A percentile compares a stretch with the other conserved stretches of the same genome.
Conservation (phyloP, 2,329 filamentous ascomycete species). For the Monosporascus sp. region DNA sequence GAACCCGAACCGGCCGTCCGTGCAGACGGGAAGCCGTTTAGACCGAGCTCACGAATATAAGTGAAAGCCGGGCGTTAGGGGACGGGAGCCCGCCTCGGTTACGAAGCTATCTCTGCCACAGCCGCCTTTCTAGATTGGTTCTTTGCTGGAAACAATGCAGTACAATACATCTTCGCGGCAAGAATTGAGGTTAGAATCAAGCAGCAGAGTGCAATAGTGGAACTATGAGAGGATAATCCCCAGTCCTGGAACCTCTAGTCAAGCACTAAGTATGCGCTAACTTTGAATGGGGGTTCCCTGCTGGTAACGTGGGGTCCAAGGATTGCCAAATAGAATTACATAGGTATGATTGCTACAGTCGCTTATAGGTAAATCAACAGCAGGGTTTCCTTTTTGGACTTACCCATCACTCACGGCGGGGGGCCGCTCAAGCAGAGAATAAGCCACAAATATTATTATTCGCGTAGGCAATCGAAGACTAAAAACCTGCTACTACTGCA, state of each 20-base stretch:
- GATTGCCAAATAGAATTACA: background rate
- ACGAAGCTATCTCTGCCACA: background rate
- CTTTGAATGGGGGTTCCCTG: background rate
- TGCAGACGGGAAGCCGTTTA: background rate
- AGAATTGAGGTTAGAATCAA: background rate
- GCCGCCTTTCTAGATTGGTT: background rate
- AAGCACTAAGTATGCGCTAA: background rate
- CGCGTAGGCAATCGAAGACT: no score
- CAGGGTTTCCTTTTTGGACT: no score
- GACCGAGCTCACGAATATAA: background rate
- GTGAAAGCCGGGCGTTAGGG: background rate
- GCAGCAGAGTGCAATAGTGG: background rate
- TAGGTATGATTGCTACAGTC: background rate
- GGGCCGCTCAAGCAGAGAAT: no score
- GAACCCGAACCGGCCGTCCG: background rate
- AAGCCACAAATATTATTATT: no score
- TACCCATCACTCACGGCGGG: no score
- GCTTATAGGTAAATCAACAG: background rate
- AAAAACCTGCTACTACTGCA: no score
- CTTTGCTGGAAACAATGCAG: no score
- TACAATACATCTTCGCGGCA: no score
- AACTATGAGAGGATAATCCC: background rate
- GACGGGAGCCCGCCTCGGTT: no score
- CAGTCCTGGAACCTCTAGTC: background rate
- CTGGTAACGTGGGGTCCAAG: background rate